Conservation (phyloP, 2,329 filamentous ascomycete species). For the Chalaropsis thielavioides region DNA sequence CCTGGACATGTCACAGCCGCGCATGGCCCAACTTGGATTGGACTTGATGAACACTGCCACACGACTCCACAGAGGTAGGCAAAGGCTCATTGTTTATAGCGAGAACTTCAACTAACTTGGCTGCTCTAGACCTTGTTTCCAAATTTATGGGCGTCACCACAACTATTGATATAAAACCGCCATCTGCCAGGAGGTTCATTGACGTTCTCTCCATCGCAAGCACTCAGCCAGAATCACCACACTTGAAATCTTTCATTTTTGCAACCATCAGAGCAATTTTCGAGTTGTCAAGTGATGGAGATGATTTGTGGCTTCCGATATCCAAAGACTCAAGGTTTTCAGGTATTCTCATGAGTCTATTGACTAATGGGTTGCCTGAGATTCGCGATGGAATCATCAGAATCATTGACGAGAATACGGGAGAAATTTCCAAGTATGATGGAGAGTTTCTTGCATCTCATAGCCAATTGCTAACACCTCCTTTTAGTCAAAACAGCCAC, state of each 20-base stretch:
- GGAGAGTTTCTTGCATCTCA: neutral
- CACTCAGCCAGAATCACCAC: neutral
- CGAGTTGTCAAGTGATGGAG: neutral
- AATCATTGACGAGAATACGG: conserved; percentile 20
- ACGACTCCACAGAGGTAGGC: conserved; percentile 30
- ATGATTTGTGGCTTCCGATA: conserved; percentile 1
- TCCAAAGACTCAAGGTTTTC: neutral
- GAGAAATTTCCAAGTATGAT: neutral
- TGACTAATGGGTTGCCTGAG: conserved; percentile 21
- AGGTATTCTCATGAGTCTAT: conserved; percentile 18
- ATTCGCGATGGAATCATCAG: conserved; percentile 27
- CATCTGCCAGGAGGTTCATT: neutral
- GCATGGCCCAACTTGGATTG: neutral
- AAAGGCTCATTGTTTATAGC: neutral
- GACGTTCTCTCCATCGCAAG: neutral
- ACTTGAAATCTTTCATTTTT: neutral
- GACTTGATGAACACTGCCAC: conserved; percentile 19
- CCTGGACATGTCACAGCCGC: conserved; percentile 24
- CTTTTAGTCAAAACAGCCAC: conserved; percentile 11
- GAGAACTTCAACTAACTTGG: neutral
- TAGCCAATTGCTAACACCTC: neutral
- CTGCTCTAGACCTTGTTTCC: neutral
- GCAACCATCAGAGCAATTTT: neutral
- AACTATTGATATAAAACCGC: neutral
- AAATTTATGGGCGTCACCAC: neutral